These are phyloP conservation scores for Tulasnella sp. DNA, from an alignment of 768 basidiomycete species.

Conservation along the genomic window DNA sequence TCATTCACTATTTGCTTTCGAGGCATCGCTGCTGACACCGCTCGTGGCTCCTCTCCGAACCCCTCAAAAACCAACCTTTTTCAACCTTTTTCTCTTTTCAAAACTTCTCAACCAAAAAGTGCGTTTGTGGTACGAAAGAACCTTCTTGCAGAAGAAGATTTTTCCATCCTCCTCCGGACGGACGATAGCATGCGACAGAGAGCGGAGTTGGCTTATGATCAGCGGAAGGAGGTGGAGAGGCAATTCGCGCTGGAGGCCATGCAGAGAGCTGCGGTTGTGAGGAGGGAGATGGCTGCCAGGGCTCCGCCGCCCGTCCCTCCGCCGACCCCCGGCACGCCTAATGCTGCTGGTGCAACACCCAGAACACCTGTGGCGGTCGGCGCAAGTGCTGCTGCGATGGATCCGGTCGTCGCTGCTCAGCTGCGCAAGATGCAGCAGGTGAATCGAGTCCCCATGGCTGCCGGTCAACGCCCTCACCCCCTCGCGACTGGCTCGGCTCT, in stretches of 20 bases:
- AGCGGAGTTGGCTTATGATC: background rate
- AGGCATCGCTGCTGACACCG: background rate
- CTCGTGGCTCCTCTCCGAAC: constrained; percentile 3
- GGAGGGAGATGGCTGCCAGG: background rate
- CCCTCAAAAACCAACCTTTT: background rate
- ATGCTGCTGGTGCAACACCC: background rate
- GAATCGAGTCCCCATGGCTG: background rate
- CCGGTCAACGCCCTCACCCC: background rate
- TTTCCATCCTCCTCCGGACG: constrained; percentile 3
- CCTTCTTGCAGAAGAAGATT: constrained; percentile 8
- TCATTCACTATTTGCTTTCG: constrained; percentile 1
- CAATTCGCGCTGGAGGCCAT: background rate
- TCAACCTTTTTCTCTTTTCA: background rate
- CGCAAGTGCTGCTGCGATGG: background rate
- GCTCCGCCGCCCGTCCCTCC: background rate
- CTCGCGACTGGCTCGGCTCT: background rate
- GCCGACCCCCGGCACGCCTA: background rate
- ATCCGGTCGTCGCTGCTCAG: background rate
- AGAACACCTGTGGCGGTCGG: background rate
- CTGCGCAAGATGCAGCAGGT: background rate
- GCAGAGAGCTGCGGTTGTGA: background rate
- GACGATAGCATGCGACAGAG: constrained; percentile 8
- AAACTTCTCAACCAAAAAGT: background rate
- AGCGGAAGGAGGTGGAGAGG: background rate
- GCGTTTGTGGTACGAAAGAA: constrained; percentile 10